These are phyloP conservation scores for Pseudozyma hubeiensis DNA, from an alignment of 1,284 basidiomycete genomes.

Conservation along the genomic window DNA sequence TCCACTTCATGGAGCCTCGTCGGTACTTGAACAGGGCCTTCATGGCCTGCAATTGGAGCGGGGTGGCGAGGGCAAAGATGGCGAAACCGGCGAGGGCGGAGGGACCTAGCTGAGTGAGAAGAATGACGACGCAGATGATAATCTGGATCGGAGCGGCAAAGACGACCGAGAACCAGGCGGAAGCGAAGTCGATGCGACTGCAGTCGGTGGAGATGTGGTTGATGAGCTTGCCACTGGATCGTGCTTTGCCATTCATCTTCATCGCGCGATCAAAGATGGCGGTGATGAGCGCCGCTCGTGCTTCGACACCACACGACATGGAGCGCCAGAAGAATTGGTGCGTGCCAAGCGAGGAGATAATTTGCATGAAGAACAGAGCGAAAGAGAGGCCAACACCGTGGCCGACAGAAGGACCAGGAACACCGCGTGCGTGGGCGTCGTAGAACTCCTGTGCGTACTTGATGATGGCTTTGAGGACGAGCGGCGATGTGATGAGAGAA, in stretches of 20 bases:
- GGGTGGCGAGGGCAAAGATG: slow-evolving; percentile 77
- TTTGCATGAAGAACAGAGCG: slow-evolving; percentile 77
- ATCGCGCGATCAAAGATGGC: slow-evolving; percentile 86
- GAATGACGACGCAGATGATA: slow-evolving; percentile 72
- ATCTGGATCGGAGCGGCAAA: slow-evolving; percentile 76
- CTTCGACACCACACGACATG: slow-evolving; percentile 74
- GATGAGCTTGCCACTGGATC: slow-evolving; percentile 85
- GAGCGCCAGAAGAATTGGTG: slow-evolving; percentile 82
- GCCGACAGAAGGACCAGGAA: slow-evolving; percentile 45
- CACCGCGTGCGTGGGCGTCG: slow-evolving; percentile 21
- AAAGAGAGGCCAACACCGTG: slow-evolving; percentile 63
- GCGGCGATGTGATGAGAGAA: slow-evolving; percentile 60
- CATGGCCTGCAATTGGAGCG: slow-evolving; percentile 80
- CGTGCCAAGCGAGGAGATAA: slow-evolving; percentile 77
- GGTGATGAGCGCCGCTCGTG: slow-evolving; percentile 87
- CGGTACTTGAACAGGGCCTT: slow-evolving; percentile 79
- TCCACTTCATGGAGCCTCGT: slow-evolving; percentile 86
- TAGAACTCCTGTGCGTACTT: slow-evolving; percentile 51
- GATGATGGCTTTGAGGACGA: slow-evolving; percentile 63
- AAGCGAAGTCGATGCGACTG: slow-evolving; percentile 88
- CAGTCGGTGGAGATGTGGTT: slow-evolving; percentile 95
- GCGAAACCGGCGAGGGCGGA: slow-evolving; percentile 85
- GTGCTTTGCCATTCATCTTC: slow-evolving; percentile 80
- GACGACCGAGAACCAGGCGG: slow-evolving; percentile 80
- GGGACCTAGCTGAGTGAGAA: slow-evolving; percentile 81